A percentile compares a stretch with the other conserved stretches of the same genome.
phyloP scores from a whole-genome alignment of 257 asterid species.

The Cinchona pubescens region DNA sequence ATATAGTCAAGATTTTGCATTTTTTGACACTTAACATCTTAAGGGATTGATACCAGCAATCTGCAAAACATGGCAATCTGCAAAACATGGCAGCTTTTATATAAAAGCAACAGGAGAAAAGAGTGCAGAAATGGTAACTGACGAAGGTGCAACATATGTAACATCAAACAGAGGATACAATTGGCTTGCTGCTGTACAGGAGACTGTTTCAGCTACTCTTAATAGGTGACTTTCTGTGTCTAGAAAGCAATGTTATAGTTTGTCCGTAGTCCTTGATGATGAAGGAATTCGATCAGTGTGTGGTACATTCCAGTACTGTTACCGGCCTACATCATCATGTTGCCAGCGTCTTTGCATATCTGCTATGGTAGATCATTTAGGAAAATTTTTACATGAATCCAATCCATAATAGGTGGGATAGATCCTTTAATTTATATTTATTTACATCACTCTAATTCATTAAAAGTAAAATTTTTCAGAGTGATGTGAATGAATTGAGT shows the following conservation, averaged over 20 bases:
- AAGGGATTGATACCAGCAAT: neutral
- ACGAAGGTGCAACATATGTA: slow-evolving; percentile 89
- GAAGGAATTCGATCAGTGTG: neutral
- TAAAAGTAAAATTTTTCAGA: too few species aligned
- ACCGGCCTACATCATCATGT: neutral
- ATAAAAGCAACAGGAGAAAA: slow-evolving; percentile 77
- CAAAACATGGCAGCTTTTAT: too few species aligned
- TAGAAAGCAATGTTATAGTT: too few species aligned
- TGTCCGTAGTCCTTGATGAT: neutral
- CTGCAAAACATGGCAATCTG: slow-evolving; percentile 53
- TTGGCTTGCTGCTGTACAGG: slow-evolving; percentile 98
- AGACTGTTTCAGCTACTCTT: slow-evolving; percentile 95
- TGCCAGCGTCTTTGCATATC: neutral
- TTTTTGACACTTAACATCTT: slow-evolving; percentile 3
- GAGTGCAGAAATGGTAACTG: slow-evolving; percentile 95
- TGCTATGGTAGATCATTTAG: too few species aligned
- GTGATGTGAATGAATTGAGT: too few species aligned
- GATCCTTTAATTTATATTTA: too few species aligned
- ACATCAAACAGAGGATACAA: slow-evolving; percentile 94
- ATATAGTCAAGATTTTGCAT: neutral
- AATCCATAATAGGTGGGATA: too few species aligned
- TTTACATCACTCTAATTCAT: too few species aligned
- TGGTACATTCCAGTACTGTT: neutral
- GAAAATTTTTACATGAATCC: too few species aligned
- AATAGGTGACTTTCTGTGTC: slow-evolving; percentile 66